phyloP scores from a whole-genome alignment of 2,329 filamentous ascomycete species.

The Monilinia aucupariae region DNA sequence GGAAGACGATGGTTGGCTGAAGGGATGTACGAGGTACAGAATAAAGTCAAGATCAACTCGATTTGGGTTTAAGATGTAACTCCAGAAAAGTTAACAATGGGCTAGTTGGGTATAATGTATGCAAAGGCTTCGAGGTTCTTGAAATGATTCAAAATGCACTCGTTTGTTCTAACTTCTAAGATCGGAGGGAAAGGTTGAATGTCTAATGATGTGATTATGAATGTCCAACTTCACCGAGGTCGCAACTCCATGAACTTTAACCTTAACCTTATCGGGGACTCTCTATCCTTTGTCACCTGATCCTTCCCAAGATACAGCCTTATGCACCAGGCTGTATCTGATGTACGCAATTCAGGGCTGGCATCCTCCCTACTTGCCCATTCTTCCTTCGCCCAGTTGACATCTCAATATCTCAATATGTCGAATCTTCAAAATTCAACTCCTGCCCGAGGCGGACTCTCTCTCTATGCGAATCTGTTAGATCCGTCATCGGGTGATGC shows the following conservation, averaged over 20 bases:
- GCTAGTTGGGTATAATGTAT: not conserved
- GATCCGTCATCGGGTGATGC: constrained; percentile 51
- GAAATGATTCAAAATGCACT: not conserved
- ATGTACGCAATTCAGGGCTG: constrained; percentile 5
- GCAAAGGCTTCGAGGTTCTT: not conserved
- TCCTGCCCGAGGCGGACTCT: constrained; percentile 48
- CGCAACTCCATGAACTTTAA: not conserved
- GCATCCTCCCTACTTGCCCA: not conserved
- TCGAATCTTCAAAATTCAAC: constrained; percentile 27
- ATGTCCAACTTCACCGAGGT: not conserved
- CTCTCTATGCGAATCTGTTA: constrained; percentile 80
- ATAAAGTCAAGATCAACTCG: not conserved
- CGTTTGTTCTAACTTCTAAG: not conserved
- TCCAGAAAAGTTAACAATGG: not conserved
- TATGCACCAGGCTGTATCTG: constrained; percentile 19
- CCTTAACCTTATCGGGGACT: constrained; percentile 3
- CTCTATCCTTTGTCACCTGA: not conserved
- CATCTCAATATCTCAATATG: constrained; percentile 22
- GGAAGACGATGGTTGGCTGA: not conserved
- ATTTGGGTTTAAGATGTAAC: constrained; percentile 3
- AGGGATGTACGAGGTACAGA: not conserved
- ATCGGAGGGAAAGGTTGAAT: not conserved
- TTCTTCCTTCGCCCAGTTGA: not conserved
- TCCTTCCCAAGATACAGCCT: constrained; percentile 3
- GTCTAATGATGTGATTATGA: not conserved